Evolutionary conservation across 371 early-diverging fungal species (phyloP).

Genomic region (Mortierella sp.): DNA sequence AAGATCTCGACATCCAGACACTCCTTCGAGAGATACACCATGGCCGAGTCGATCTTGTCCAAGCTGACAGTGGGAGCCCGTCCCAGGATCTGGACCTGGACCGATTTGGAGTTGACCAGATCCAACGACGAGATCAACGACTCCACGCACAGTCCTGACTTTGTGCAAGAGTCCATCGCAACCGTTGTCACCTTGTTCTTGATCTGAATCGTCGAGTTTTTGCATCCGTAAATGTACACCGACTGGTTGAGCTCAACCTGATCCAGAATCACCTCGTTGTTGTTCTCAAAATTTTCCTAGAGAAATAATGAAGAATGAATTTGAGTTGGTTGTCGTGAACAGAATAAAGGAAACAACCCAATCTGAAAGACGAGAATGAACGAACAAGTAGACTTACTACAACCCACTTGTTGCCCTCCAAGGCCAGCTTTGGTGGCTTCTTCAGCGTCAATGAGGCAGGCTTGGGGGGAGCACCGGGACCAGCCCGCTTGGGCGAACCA

Average conservation of each 20-base stretch:
- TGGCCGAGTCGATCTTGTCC: conserved; percentile 95
- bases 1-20: conserved; percentile 86
- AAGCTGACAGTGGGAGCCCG: conserved; percentile 87
- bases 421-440: conserved; percentile 83
- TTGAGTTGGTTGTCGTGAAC: neutral
- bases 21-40: conserved; percentile 86
- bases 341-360: neutral
- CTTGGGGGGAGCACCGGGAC: conserved; percentile 74
- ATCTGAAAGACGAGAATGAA: neutral
- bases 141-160: conserved; percentile 89
- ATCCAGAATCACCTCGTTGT: conserved; percentile 82
- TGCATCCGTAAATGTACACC: conserved; percentile 94
- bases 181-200: conserved; percentile 94
- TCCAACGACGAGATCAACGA: conserved; percentile 90
- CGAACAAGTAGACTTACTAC: conserved; percentile 61
- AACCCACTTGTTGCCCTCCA: conserved; percentile 95
- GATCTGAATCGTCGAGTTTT: conserved; percentile 89
- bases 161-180: conserved; percentile 87
- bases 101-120: conserved; percentile 90
- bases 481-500: conserved; percentile 65
- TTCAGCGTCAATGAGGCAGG: conserved; percentile 75
- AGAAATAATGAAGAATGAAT: neutral
- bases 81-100: conserved; percentile 91
- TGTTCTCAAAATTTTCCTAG: conserved; percentile 84
- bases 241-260: conserved; percentile 87